A percentile compares a stretch with the other conserved stretches of the same genome.
phyloP scores from a whole-genome alignment of 768 basidiomycete genomes.

The Boletus patriciae region DNA sequence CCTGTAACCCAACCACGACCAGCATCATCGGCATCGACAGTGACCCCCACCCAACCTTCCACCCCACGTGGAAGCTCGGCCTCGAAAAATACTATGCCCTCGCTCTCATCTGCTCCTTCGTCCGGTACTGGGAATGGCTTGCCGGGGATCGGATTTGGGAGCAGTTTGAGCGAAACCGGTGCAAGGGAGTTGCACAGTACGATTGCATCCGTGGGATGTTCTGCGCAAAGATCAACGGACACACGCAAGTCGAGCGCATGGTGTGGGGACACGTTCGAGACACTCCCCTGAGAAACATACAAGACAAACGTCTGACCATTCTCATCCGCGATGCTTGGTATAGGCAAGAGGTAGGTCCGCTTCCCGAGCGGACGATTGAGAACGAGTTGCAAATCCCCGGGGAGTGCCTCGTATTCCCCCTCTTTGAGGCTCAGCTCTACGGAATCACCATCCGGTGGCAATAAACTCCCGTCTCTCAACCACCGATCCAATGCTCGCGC shows the following conservation, averaged over 20 bases:
- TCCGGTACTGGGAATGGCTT: conserved; percentile 62
- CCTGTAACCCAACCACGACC: conserved; percentile 64
- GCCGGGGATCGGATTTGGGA: conserved; percentile 59
- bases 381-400: conserved; percentile 39
- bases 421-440: conserved; percentile 7
- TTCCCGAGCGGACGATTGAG: conserved; percentile 44
- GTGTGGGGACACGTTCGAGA: conserved; percentile 52
- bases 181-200: conserved; percentile 40
- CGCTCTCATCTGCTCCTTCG: conserved; percentile 73
- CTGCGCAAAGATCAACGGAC: conserved; percentile 48
- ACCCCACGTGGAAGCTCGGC: conserved; percentile 37
- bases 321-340: conserved; percentile 5
- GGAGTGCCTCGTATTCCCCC: conserved; percentile 38
- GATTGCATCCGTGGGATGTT: conserved; percentile 16
- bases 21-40: conserved; percentile 47
- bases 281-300: conserved; percentile 60
- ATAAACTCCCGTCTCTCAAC: conserved; percentile 61
- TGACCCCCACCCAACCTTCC: conserved; percentile 52
- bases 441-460: conserved; percentile 33
- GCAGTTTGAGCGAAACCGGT: conserved; percentile 54
- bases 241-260: conserved; percentile 45
- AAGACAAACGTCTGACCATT: conserved; percentile 45
- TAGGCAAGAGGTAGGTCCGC: conserved; percentile 53
- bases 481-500: conserved; percentile 55
- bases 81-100: conserved; percentile 68